These are phyloP conservation scores for Bryoerythrophyllum caledonicum DNA, from an alignment of 225 moss, liverwort and hornwort species.

Conservation along the genomic window DNA sequence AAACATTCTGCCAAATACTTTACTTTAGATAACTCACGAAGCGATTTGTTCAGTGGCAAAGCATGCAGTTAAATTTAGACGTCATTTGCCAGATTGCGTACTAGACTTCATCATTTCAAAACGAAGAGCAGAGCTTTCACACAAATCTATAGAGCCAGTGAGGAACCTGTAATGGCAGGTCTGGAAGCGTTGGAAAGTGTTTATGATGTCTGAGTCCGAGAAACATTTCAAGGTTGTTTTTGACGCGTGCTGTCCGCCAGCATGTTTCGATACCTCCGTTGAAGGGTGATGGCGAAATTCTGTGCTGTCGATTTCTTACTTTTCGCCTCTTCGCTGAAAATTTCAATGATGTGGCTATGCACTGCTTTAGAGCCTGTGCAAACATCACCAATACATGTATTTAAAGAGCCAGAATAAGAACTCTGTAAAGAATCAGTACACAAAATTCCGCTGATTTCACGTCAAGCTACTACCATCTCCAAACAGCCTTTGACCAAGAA, in stretches of 20 bases:
- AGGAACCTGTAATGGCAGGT: slow-evolving; percentile 81
- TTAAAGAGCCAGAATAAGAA: not conserved
- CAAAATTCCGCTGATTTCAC: too few species aligned
- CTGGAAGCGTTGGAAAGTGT: slow-evolving; percentile 87
- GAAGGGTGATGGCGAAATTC: slow-evolving; percentile 94
- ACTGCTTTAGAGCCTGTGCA: slow-evolving; percentile 83
- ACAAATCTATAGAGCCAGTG: not conserved
- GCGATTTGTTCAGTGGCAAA: slow-evolving; percentile 4
- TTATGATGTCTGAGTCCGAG: slow-evolving; percentile 82
- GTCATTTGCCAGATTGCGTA: not conserved
- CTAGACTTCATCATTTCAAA: not conserved
- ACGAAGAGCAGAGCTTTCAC: not conserved
- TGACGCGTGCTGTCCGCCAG: slow-evolving; percentile 90
- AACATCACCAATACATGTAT: not conserved
- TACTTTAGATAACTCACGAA: not conserved
- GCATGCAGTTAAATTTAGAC: slow-evolving; percentile 3
- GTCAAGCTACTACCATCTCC: not conserved
- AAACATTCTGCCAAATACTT: not conserved
- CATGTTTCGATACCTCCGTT: slow-evolving; percentile 87
- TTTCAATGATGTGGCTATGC: slow-evolving; percentile 99
- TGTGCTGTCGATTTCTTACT: slow-evolving; percentile 88
- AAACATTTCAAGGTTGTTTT: slow-evolving; percentile 94
- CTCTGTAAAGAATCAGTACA: not conserved
- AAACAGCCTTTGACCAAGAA: not conserved
- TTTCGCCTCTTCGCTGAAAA: slow-evolving; percentile 94